Evolutionary conservation across 306 rosid genomes (phyloP), one percentile per base, ranked within the genome.

Genomic region (Abrus pulchellus): DNA sequence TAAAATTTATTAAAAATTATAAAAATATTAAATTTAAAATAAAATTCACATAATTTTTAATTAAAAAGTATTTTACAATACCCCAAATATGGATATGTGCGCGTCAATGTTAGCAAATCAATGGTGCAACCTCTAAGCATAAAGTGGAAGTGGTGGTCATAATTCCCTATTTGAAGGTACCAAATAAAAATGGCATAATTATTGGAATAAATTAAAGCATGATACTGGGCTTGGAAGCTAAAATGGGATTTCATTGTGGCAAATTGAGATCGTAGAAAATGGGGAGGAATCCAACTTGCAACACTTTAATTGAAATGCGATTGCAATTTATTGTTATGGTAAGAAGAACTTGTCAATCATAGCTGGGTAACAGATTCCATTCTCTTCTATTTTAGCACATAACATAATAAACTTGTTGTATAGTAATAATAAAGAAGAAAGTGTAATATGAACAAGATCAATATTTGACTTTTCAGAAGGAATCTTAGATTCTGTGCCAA

Each of bases 321-420:
- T 5, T 50, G 64, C 27, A 41, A 41, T 52, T 82, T 61, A 9
- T 71, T 13, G 36, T 53, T 41, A 54, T 54, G 64, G 69, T 44
- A 71, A 54, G 64, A 52, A 77, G 53, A 83, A 54, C 4, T 61
- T 69, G 68, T 77, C 62, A 60, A 68, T 41, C 47, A 28, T n/a
- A 4, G 9, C 4, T 28, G 48, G 55, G 61, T 45, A 72, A 52
- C 13, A 69, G 28, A 62, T 72, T 52, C 79, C 67, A 12, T 53
- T 34, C 1, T 14, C 14, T 27, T 54, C 7, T 62, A 20, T 49
- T 43, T n/a, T 61, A 62, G 28, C 7, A 77, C 55, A 29, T 33
- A 41, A 47, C 48, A 10, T 45, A 43, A 27, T 28, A n/a, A 30
- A 32, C 6, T 14, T 45, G 10, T 14, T 56, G 14, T 32, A 68